Percentiles rank a stretch among this genome's conserved stretches.
Conservation (phyloP, 164 flowering plant species). For the Vitis amurensis region DNA sequence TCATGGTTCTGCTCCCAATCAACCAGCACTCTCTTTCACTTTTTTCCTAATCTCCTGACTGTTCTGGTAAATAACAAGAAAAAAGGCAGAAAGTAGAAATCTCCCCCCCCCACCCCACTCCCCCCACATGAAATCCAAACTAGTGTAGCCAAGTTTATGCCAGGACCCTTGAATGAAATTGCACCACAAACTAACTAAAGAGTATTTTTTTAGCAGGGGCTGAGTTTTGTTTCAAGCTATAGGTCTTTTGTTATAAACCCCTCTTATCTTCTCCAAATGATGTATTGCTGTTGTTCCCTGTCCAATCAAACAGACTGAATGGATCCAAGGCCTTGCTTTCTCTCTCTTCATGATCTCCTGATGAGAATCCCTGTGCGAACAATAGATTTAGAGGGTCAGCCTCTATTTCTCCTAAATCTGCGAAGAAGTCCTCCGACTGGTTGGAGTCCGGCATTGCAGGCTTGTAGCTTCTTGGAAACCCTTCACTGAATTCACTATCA, state of each 20-base stretch:
- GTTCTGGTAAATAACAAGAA: constrained; percentile 26
- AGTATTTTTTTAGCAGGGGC: constrained; percentile 1
- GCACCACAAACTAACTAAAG: constrained; percentile 26
- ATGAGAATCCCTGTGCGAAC: constrained; percentile 37
- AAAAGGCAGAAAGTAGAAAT: background rate
- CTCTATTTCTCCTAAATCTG: constrained; percentile 66
- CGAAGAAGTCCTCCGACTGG: constrained; percentile 56
- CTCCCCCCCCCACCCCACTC: no score
- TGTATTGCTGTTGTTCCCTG: constrained; percentile 25
- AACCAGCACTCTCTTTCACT: constrained; percentile 25
- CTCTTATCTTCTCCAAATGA: constrained; percentile 30
- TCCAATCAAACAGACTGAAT: constrained; percentile 67
- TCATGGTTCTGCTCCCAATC: constrained; percentile 48
- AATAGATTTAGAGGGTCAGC: constrained; percentile 59
- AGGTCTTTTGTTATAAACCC: constrained; percentile 40
- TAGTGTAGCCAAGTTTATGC: constrained; percentile 5
- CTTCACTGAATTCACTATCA: constrained; percentile 28
- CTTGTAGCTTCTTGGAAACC: constrained; percentile 34
- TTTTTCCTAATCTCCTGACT: constrained; percentile 12
- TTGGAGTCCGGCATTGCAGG: constrained; percentile 35
- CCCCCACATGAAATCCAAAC: background rate
- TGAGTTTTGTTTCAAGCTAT: background rate
- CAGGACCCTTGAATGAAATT: constrained; percentile 15
- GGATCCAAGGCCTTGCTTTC: constrained; percentile 46
- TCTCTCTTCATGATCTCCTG: constrained; percentile 26